Base-by-base conservation (phyloP, 2,329 filamentous ascomycete genomes). In the Apiospora kogelbergensis region DNA sequence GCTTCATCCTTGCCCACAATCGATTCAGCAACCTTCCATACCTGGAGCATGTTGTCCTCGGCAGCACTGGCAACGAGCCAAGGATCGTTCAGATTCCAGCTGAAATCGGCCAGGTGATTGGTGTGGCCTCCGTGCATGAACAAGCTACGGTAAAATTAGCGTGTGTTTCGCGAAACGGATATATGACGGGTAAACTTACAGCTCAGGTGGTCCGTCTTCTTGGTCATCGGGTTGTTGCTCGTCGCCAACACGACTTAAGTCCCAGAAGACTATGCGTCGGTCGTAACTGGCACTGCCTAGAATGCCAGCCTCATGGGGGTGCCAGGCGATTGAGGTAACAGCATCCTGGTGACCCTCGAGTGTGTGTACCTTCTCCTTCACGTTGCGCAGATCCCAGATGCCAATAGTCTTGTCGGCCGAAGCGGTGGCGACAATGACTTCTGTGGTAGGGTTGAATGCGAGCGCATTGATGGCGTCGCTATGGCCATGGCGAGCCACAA, bases 41-140 rank as follows among this genome's bases (percentile, higher is more conserved):
- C 93, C 81, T 99, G 96, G 72, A 99, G 88, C 73, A 98, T 85
- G 78, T 99, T 99, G 82, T 99, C 96, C 79, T 99, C 97, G 0
- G 95, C 96, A 20, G 96, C 95, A 71, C 93, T 97, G 80, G 94
- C 95, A 73, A 99, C 93, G 68, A 98, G 89, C 97, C 97, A 99
- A 5, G 95, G 95, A 76, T 98, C 94, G 78, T 97, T 97, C 74
- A 90, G 89, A 81, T 99, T 99, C 95, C 95, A 99, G 82, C 92
- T 95, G 78, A 99, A 99, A 81, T 99, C 97, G 44, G 93, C 94
- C 71, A 99, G 89, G 73, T 97, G 92, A 82, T 98, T 98, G 13
- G 96, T 99, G 83, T 99, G 97, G 41, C 96, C 96, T 71, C 96
- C 96, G 77, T 99, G 96, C 95, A 99, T 98, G 82, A 99, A 99